Evolutionary conservation across 495 filamentous ascomycete species (phyloP).

Genomic region (Monascus purpureus): DNA sequence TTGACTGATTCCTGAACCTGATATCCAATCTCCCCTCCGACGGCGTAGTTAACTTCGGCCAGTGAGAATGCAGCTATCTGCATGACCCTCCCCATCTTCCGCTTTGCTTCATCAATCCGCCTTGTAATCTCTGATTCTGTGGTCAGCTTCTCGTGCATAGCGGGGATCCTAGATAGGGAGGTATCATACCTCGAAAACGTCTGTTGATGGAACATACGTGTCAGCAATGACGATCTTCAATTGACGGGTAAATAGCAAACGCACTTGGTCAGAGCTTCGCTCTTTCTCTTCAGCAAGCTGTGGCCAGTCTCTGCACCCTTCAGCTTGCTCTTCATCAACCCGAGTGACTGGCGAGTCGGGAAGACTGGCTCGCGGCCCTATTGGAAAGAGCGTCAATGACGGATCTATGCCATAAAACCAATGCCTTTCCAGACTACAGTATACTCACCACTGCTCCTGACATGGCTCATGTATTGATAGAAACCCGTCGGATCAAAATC

Average conservation of each 20-base stretch:
- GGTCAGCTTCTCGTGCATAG: constrained; percentile 17
- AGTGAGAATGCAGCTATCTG: constrained; percentile 96
- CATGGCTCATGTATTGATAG: constrained; percentile 22
- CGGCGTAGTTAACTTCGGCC: constrained; percentile 94
- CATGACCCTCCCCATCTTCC: constrained; percentile 99
- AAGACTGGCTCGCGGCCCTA: constrained; percentile 75
- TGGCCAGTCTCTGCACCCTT: constrained; percentile 91
- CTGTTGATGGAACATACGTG: constrained; percentile 27
- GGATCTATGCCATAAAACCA: not conserved
- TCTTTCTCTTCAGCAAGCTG: constrained; percentile 79
- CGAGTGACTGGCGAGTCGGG: constrained; percentile 91
- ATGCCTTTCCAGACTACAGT: not conserved
- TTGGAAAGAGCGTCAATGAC: not conserved
- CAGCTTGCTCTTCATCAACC: constrained; percentile 95
- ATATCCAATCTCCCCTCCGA: constrained; percentile 89
- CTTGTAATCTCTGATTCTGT: constrained; percentile 68
- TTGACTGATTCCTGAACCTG: constrained; percentile 95
- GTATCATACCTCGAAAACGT: constrained; percentile 64
- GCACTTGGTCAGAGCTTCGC: constrained; percentile 82
- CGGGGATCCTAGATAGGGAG: constrained; percentile 1
- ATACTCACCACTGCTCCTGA: constrained; percentile 43
- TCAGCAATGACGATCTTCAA: not conserved
- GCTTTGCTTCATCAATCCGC: constrained; percentile 96
- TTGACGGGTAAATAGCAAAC: constrained; percentile 5
- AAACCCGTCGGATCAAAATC: constrained; percentile 8